phyloP scores from a whole-genome alignment of 331 rosid species.

The Acacia concinna region DNA sequence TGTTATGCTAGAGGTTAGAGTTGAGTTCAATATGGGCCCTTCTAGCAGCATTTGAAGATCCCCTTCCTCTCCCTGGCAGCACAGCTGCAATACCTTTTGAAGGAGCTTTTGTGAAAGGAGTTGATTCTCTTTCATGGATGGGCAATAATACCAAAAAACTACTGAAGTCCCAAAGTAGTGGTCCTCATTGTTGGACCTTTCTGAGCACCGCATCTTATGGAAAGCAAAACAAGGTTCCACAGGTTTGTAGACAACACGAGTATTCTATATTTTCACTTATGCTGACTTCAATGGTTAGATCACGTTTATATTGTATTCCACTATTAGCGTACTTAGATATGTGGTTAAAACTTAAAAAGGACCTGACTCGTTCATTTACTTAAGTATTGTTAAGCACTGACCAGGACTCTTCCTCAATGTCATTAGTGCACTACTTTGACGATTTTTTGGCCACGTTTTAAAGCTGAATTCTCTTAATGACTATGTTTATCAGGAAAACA shows the following conservation, averaged over 20 bases:
- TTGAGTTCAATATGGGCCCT: slow-evolving; percentile 97
- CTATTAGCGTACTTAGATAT: not conserved
- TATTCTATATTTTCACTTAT: not conserved
- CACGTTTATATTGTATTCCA: slow-evolving; percentile 2
- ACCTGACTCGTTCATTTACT: not conserved
- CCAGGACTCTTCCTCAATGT: not conserved
- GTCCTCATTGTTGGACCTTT: slow-evolving; percentile 93
- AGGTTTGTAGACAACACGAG: slow-evolving; percentile 44
- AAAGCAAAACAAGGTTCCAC: slow-evolving; percentile 89
- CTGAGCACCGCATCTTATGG: slow-evolving; percentile 83
- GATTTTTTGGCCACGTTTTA: not conserved
- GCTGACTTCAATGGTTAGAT: slow-evolving; percentile 4
- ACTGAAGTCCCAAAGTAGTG: slow-evolving; percentile 45
- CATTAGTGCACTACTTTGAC: not conserved
- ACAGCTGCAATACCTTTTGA: slow-evolving; percentile 63
- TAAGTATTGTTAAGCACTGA: not conserved
- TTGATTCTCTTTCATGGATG: slow-evolving; percentile 93
- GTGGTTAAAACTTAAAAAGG: slow-evolving; percentile 5
- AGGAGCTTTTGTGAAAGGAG: slow-evolving; percentile 93
- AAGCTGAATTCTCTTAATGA: slow-evolving; percentile 11
- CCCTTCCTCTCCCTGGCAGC: slow-evolving; percentile 57
- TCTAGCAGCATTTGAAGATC: slow-evolving; percentile 88
- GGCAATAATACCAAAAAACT: slow-evolving; percentile 80
- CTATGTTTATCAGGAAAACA: slow-evolving; percentile 67
- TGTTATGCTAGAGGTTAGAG: slow-evolving; percentile 67